Percentiles rank a stretch among this genome's conserved stretches.
These are phyloP conservation scores for Diplodia seriata DNA, from an alignment of 2,329 filamentous ascomycete species.

Conservation along the genomic window DNA sequence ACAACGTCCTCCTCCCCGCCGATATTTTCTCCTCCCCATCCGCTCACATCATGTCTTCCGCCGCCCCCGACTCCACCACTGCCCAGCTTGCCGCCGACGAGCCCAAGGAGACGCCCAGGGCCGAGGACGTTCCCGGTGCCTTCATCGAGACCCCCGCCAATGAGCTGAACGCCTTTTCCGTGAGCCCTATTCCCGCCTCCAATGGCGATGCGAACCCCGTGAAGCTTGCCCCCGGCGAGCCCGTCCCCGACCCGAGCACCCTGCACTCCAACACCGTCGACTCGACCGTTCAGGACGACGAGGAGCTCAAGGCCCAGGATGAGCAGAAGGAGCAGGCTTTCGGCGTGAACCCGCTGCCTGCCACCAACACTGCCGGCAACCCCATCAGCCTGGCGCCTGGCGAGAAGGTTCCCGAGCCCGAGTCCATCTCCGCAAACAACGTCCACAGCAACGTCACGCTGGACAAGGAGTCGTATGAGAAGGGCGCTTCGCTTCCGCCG, in stretches of 20 bases:
- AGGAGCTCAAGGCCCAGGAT: conserved; percentile 40
- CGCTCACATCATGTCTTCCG: conserved; percentile 67
- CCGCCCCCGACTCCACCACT: conserved; percentile 74
- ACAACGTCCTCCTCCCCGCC: conserved; percentile 85
- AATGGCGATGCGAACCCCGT: conserved; percentile 76
- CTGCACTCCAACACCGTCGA: conserved; percentile 75
- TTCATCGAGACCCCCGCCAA: conserved; percentile 76
- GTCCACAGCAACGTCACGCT: conserved; percentile 69
- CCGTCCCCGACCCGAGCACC: conserved; percentile 71
- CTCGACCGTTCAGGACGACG: conserved; percentile 55
- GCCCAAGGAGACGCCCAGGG: conserved; percentile 55
- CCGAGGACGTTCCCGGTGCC: conserved; percentile 63
- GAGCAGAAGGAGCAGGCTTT: conserved; percentile 56
- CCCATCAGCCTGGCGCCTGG: conserved; percentile 80
- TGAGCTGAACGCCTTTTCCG: conserved; percentile 56
- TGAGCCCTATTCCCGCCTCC: conserved; percentile 67
- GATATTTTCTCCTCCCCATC: conserved; percentile 66
- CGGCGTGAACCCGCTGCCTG: conserved; percentile 65
- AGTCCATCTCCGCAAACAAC: conserved; percentile 70
- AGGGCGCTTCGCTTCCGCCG: conserved; percentile 66
- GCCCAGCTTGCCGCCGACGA: conserved; percentile 71
- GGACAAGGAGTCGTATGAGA: conserved; percentile 87
- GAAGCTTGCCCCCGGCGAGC: conserved; percentile 77
- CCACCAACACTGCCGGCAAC: conserved; percentile 69
- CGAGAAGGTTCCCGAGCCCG: conserved; percentile 76